Evolutionary conservation across 2,329 filamentous ascomycete genomes (phyloP).

Genomic region (Pseudopithomyces maydicus): DNA sequence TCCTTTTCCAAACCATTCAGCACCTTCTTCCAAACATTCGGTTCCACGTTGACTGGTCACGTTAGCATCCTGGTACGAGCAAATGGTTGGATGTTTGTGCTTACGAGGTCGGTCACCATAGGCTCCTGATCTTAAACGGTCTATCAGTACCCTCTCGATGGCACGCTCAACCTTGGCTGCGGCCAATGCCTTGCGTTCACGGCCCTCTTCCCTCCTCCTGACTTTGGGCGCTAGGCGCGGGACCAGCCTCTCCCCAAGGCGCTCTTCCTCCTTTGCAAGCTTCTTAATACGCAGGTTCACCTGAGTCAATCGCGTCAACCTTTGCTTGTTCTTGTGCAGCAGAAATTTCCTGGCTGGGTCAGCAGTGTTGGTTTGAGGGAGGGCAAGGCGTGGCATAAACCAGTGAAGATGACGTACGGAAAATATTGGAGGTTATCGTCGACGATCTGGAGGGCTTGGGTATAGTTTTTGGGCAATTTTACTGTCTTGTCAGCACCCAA

Average conservation of each 20-base stretch:
- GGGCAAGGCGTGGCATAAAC: too few relatives aligned
- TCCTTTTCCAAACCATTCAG: conserved; percentile 86
- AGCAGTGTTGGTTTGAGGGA: too few relatives aligned
- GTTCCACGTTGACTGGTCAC: conserved; percentile 93
- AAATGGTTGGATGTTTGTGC: neutral
- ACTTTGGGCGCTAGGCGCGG: conserved; percentile 92
- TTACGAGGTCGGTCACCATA: conserved; percentile 78
- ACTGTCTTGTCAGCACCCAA: conserved; percentile 42
- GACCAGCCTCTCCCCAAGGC: conserved; percentile 85
- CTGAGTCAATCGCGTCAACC: conserved; percentile 88
- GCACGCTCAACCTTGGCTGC: conserved; percentile 90
- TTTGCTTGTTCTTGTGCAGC: conserved; percentile 94
- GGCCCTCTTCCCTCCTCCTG: conserved; percentile 54
- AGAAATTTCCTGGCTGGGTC: conserved; percentile 68
- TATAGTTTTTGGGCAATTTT: conserved; percentile 87
- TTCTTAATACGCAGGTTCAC: conserved; percentile 79
- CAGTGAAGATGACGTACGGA: conserved; percentile 51
- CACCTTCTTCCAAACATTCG: conserved; percentile 96
- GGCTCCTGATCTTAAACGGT: conserved; percentile 85
- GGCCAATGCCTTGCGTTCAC: conserved; percentile 57
- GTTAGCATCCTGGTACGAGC: conserved; percentile 70
- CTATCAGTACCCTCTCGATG: conserved; percentile 93
- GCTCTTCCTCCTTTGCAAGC: conserved; percentile 85
- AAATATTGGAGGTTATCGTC: conserved; percentile 71
- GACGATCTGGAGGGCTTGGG: conserved; percentile 84